Conservation (phyloP, 257 asterid genomes). For the Eucommia ulmoides region DNA sequence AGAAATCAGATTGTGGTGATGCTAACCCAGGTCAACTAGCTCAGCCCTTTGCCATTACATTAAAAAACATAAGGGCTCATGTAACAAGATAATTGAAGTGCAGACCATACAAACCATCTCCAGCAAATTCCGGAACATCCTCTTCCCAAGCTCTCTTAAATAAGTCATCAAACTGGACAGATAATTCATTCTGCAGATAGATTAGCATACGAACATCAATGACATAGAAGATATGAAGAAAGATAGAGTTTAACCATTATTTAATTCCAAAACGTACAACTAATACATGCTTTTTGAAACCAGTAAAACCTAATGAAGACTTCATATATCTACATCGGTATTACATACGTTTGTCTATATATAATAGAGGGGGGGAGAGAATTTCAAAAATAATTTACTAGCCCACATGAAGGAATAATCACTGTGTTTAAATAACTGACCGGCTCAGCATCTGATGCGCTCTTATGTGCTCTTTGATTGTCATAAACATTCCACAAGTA, state of each 20-base stretch:
- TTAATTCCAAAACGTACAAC: too few species aligned
- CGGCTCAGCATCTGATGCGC: slow-evolving; percentile 35
- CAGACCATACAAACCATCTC: slow-evolving; percentile 50
- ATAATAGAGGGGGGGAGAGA: too few species aligned
- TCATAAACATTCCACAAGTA: slow-evolving; percentile 46
- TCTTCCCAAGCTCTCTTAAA: slow-evolving; percentile 96
- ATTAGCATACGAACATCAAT: too few species aligned
- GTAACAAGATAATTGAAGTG: slow-evolving; percentile 9
- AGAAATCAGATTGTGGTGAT: slow-evolving; percentile 11
- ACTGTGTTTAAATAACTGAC: slow-evolving; percentile 24
- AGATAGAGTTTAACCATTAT: too few species aligned
- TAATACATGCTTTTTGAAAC: neutral
- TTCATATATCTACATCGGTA: neutral
- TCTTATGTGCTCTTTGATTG: slow-evolving; percentile 24
- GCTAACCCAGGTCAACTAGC: slow-evolving; percentile 10
- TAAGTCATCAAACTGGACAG: slow-evolving; percentile 89
- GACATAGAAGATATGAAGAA: slow-evolving; percentile 15
- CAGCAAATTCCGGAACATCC: slow-evolving; percentile 34
- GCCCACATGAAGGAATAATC: neutral
- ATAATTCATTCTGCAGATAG: slow-evolving; percentile 63
- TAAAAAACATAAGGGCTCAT: slow-evolving; percentile 4
- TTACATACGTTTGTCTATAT: too few species aligned
- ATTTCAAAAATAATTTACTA: too few species aligned
- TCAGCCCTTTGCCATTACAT: neutral
- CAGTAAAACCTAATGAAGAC: neutral